Base-by-base conservation (phyloP, 2,329 filamentous ascomycete genomes). In the Esteya vermicola region DNA sequence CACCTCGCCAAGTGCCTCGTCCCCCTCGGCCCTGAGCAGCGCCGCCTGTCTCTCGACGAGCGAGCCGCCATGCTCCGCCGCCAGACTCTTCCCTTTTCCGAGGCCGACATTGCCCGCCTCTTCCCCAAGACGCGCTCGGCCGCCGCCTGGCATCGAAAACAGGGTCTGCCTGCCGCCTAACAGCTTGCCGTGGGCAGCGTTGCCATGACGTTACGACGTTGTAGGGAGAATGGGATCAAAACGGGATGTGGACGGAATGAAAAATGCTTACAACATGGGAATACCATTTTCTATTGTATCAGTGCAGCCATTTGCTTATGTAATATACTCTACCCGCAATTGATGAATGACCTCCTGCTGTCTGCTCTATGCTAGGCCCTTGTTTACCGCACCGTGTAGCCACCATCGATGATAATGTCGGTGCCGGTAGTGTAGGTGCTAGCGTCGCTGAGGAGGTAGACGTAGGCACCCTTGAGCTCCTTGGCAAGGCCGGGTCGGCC, bases 401-500 rank as follows among this genome's bases (percentile, higher is more conserved):
- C 81, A 44, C 83, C 83, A 55, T 91, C 84, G 36, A 88, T 72
- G 46, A 83, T 61, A 43, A 91, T 65, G 56, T 86, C 79, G 9
- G 72, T 66, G 0, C 76, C 85, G 9, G 84, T 93, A 16, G 80
- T 85, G 61, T 85, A 93, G 40, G 76, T 82, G n/a, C 79, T 74
- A 4, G 84, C 84, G 58, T 93, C 84, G 13, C 78, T 84, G 16
- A 82, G 81, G 42, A 93, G 65, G 59, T 86, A 91, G 36, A 93
- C 60, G 56, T 82, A 93, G 16, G 80, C 80, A 18, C 83, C 85
- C 64, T 89, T 88, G 50, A 93, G 67, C 64, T 93, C 85, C 44
- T 75, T 71, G 3, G 74, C 64, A 47, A 77, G 67, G 9, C 80
- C 85, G 54, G 86, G 79, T 48, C 85, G 72, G 79, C 75, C 81